phyloP scores from a whole-genome alignment of 2,329 filamentous ascomycete genomes.

The Aspergillus sp. region DNA sequence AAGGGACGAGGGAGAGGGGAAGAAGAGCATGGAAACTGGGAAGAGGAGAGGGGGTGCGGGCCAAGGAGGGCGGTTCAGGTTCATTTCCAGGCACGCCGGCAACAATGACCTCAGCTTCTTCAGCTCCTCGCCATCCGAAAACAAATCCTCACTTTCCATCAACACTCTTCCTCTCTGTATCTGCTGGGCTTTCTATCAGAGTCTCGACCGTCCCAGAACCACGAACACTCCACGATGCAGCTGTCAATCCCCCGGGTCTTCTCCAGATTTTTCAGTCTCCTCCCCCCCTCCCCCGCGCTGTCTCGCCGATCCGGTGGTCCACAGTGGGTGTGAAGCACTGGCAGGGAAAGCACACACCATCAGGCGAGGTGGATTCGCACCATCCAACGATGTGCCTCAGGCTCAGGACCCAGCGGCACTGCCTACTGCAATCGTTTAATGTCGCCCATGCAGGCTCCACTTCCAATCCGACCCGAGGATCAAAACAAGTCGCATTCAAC shows the following conservation, averaged over 20 bases:
- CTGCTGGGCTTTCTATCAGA: not conserved
- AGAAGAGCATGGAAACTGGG: not conserved
- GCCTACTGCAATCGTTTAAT: not conserved
- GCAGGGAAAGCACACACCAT: slow-evolving; percentile 2
- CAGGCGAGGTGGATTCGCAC: slow-evolving; percentile 1
- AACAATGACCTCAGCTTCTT: not conserved
- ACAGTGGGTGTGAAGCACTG: slow-evolving; percentile 11
- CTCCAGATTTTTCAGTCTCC: slow-evolving; percentile 13
- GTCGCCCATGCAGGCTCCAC: slow-evolving; percentile 13
- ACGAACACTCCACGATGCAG: not conserved
- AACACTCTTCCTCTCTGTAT: not conserved
- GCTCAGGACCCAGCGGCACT: not conserved
- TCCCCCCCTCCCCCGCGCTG: slow-evolving; percentile 9
- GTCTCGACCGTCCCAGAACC: not conserved
- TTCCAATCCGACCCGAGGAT: slow-evolving; percentile 5
- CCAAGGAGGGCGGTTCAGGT: not conserved
- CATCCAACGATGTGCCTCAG: slow-evolving; percentile 13
- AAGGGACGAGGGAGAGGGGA: not conserved
- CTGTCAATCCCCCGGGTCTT: slow-evolving; percentile 10
- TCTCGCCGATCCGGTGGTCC: slow-evolving; percentile 16
- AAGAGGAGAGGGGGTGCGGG: not conserved
- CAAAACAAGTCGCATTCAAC: not conserved
- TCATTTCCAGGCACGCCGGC: not conserved
- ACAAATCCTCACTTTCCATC: not conserved
- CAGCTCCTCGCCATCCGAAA: not conserved